A percentile compares a stretch with the other conserved stretches of the same genome.
Evolutionary conservation across 2,329 filamentous ascomycete species (phyloP).

Genomic region (Fusarium secorum): DNA sequence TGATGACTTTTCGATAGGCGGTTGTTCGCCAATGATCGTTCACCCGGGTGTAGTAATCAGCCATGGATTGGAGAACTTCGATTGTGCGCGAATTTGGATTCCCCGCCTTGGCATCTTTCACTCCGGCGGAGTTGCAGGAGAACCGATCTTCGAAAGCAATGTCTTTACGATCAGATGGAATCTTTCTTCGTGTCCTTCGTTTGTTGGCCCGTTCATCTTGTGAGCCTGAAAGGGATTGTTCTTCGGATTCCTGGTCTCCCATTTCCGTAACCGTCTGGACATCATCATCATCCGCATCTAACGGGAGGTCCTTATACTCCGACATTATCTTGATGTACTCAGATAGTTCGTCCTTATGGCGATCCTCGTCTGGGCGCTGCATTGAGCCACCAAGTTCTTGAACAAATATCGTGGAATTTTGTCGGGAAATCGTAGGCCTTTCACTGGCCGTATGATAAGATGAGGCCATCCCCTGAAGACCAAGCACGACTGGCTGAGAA

Average conservation of each 20-base stretch:
- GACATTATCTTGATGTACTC: constrained; percentile 70
- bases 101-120: constrained; percentile 50
- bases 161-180: constrained; percentile 39
- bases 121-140: constrained; percentile 62
- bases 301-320: constrained; percentile 65
- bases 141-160: constrained; percentile 58
- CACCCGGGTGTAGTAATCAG: constrained; percentile 76
- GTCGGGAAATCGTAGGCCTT: neutral
- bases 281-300: constrained; percentile 60
- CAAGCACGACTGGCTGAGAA: constrained; percentile 41
- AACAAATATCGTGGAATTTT: neutral
- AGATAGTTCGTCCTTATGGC: constrained; percentile 64
- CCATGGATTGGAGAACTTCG: constrained; percentile 79
- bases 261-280: constrained; percentile 40
- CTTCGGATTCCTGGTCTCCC: constrained; percentile 24
- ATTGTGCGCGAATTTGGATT: constrained; percentile 82
- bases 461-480: constrained; percentile 21
- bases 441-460: neutral
- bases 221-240: constrained; percentile 27
- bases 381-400: neutral
- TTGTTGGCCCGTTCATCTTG: constrained; percentile 33
- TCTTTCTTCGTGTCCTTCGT: constrained; percentile 33
- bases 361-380: neutral
- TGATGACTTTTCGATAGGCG: constrained; percentile 80
- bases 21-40: constrained; percentile 78